Conservation (phyloP, 495 filamentous ascomycete genomes). For the Penicillium riverlandense region DNA sequence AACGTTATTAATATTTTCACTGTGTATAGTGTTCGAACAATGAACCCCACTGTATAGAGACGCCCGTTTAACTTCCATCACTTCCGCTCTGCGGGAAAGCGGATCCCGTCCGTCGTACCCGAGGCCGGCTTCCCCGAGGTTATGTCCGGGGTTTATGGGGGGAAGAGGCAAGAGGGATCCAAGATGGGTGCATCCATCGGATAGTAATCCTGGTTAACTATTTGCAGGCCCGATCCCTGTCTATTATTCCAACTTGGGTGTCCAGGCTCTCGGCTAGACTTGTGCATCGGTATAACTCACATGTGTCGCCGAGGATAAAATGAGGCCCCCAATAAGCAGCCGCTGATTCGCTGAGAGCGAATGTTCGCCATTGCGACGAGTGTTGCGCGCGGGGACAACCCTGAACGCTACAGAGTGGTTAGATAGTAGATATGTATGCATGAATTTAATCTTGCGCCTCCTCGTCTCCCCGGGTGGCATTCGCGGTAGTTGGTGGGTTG, state of each 20-base stretch:
- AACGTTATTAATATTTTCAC: background rate
- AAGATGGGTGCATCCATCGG: conserved; percentile 3
- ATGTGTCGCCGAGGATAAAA: background rate
- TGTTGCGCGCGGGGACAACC: background rate
- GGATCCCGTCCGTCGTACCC: conserved; percentile 11
- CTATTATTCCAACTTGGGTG: conserved; percentile 3
- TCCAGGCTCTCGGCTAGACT: background rate
- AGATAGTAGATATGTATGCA: too few species aligned
- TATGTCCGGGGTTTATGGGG: conserved; percentile 11
- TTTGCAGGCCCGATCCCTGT: background rate
- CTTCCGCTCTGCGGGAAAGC: conserved; percentile 7
- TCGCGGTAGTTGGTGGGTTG: conserved; percentile 10
- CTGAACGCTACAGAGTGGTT: background rate
- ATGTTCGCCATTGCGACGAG: background rate
- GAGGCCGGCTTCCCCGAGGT: conserved; percentile 13
- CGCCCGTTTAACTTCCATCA: too few species aligned
- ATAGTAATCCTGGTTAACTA: background rate
- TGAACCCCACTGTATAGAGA: background rate
- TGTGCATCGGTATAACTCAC: too few species aligned
- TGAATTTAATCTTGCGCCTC: background rate
- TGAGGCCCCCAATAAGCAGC: conserved; percentile 20
- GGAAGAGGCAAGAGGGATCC: conserved; percentile 1
- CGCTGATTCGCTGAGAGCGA: conserved; percentile 15
- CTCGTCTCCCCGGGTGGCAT: conserved; percentile 12
- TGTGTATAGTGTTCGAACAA: too few species aligned